Evolutionary conservation across 257 asterid species (phyloP), one percentile per base, ranked within the genome.

Genomic region (Ligustrum vulgare): DNA sequence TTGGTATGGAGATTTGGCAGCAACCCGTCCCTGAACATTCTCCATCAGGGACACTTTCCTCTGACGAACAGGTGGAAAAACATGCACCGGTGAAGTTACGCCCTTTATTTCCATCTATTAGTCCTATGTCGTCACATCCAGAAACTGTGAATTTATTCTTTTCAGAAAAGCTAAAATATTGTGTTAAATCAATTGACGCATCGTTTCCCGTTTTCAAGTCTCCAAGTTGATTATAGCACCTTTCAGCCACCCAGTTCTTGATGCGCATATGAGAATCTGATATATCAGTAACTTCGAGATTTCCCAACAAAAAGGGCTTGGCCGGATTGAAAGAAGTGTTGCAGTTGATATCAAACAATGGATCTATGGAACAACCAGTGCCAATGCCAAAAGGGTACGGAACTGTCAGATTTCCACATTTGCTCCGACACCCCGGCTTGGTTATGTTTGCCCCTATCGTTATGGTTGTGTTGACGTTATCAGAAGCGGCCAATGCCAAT

Each of bases 121-220:
- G 6, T 1, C 51, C 83, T 16, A 75, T 0, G 3, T 83, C 83
- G 7, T 84, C 87, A 72, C 87, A 84, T 70, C 51, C 51, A 45
- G 12, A n/a, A 0, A 45, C 51, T 3, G n/a, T 45, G n/a, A 45
- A 45, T 15, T 45, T 45, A 45, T 45, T 45, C 51, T 12, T 45
- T 3, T 13, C 51, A 45, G 51, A 45, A 13, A 45, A 12, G 23
- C 43, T 56, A 56, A 37, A 72, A n/a, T 45, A 56, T 3, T n/a
- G 33, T 0, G 68, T 6, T 18, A 72, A 16, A 12, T 11, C 6
- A 6, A 72, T 12, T 0, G 8, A 11, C 1, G 1, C 15, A 2
- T 6, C 11, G 5, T 3, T 0, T 20, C 0, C n/a, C 6, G 0
- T 0, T 4, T 66, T 71, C 16, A 8, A 6, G 45, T 47, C 47